Evolutionary conservation across 768 basidiomycete genomes (phyloP).

Genomic region (Lactifluus hygrophoroides): DNA sequence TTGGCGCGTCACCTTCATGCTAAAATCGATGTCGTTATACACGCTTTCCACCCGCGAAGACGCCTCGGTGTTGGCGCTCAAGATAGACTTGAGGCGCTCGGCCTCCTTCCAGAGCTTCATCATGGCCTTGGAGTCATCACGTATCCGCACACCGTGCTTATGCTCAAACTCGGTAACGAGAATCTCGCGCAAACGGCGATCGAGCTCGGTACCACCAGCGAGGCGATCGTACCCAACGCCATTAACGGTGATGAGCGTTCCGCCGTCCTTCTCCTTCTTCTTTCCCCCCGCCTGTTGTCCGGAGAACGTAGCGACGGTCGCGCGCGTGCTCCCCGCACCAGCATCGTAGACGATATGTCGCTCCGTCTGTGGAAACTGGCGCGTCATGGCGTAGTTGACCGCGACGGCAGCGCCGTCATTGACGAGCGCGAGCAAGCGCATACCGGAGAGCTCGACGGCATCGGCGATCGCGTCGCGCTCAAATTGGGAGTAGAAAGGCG

Average conservation of each 20-base stretch:
- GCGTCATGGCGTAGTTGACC: slow-evolving; percentile 96
- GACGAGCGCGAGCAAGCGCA: slow-evolving; percentile 74
- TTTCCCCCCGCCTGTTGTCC: slow-evolving; percentile 37
- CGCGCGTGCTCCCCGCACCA: slow-evolving; percentile 74
- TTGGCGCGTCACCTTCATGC: slow-evolving; percentile 62
- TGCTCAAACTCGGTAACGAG: slow-evolving; percentile 66
- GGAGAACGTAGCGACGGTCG: slow-evolving; percentile 70
- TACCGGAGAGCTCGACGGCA: slow-evolving; percentile 85
- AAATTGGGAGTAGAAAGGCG: slow-evolving; percentile 81
- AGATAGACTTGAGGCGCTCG: slow-evolving; percentile 77
- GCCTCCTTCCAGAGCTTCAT: slow-evolving; percentile 95
- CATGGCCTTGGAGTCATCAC: slow-evolving; percentile 74
- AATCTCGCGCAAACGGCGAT: slow-evolving; percentile 73
- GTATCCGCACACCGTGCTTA: slow-evolving; percentile 60
- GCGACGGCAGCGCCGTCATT: slow-evolving; percentile 95
- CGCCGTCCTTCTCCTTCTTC: slow-evolving; percentile 35
- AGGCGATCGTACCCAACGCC: slow-evolving; percentile 75
- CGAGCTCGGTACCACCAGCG: slow-evolving; percentile 77
- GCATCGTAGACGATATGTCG: slow-evolving; percentile 93
- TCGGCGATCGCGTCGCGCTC: slow-evolving; percentile 90
- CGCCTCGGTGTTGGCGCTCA: slow-evolving; percentile 88
- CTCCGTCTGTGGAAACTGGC: slow-evolving; percentile 70
- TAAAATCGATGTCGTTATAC: slow-evolving; percentile 87
- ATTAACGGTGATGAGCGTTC: slow-evolving; percentile 68
- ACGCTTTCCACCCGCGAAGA: slow-evolving; percentile 76